Conservation (phyloP, 805 yeast genomes). For the Alloascoidea hylecoeti region DNA sequence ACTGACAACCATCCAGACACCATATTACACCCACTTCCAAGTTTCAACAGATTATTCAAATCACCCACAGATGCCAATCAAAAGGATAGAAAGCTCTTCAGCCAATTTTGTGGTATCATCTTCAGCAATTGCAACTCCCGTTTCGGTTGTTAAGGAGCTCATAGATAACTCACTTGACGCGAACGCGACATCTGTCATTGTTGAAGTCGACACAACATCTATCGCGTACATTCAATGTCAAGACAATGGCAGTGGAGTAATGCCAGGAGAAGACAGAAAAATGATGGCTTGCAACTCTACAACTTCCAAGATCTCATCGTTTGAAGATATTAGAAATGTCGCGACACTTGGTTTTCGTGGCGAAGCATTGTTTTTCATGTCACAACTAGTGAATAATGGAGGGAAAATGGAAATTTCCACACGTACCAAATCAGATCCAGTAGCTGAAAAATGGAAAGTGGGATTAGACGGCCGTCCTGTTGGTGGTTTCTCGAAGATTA, state of each 20-base stretch:
- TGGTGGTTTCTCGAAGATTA: not conserved
- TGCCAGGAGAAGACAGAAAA: conserved; percentile 12
- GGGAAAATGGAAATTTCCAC: conserved; percentile 18
- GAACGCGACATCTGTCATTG: conserved; percentile 15
- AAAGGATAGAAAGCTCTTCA: not conserved
- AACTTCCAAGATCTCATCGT: conserved; percentile 25
- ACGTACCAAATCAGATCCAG: conserved; percentile 15
- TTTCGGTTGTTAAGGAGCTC: conserved; percentile 24
- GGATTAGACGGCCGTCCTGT: conserved; percentile 14
- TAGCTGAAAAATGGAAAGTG: conserved; percentile 23
- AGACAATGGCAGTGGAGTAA: conserved; percentile 28
- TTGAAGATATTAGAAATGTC: conserved; percentile 17
- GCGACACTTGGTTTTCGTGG: conserved; percentile 34
- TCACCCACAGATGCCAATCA: too few relatives aligned
- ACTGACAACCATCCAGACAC: too few relatives aligned
- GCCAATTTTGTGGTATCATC: not conserved
- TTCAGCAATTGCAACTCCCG: conserved; percentile 11
- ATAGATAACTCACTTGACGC: conserved; percentile 28
- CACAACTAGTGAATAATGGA: conserved; percentile 13
- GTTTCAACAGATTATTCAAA: too few relatives aligned
- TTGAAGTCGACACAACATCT: conserved; percentile 20
- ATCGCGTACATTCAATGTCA: conserved; percentile 2
- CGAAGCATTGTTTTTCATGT: conserved; percentile 28
- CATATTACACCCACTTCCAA: too few relatives aligned
- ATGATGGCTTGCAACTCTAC: conserved; percentile 22